These are phyloP conservation scores for Podila horticola DNA, from an alignment of 192 early-diverging fungal genomes.

Conservation along the genomic window DNA sequence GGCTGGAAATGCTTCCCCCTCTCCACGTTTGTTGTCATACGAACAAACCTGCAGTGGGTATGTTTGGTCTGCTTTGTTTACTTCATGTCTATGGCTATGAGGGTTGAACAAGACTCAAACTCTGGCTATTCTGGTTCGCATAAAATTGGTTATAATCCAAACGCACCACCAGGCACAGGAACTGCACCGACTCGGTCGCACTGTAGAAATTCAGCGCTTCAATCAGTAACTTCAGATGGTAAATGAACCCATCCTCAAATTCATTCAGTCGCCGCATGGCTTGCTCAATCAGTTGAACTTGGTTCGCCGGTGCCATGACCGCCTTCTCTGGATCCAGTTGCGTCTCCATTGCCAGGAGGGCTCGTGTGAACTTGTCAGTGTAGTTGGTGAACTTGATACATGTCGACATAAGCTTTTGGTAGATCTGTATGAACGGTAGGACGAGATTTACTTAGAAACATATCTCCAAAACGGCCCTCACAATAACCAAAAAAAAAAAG, in stretches of 20 bases:
- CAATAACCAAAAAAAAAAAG: too few relatives aligned
- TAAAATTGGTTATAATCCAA: constrained; percentile 86
- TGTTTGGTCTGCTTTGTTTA: neutral
- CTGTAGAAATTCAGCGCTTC: constrained; percentile 84
- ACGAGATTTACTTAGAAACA: neutral
- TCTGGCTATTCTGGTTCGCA: constrained; percentile 52
- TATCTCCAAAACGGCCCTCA: neutral
- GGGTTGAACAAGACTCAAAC: neutral
- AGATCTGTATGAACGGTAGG: constrained; percentile 60
- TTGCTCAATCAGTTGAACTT: constrained; percentile 55
- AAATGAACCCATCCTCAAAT: constrained; percentile 70
- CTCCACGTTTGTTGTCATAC: too few relatives aligned
- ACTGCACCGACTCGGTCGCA: constrained; percentile 70
- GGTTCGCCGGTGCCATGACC: constrained; percentile 41
- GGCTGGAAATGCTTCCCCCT: too few relatives aligned
- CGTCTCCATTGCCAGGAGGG: constrained; percentile 49
- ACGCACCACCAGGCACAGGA: constrained; percentile 70
- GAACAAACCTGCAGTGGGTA: neutral
- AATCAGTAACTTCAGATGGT: constrained; percentile 77
- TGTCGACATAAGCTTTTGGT: constrained; percentile 67
- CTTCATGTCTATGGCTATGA: neutral
- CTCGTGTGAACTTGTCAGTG: constrained; percentile 63
- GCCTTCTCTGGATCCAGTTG: constrained; percentile 43
- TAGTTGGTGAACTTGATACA: constrained; percentile 69
- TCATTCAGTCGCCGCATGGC: constrained; percentile 54